Percentiles rank a stretch among this genome's conserved stretches.
Evolutionary conservation across 139 green algal species (phyloP).

Genomic region (Tetradesmus lagerheimii): DNA sequence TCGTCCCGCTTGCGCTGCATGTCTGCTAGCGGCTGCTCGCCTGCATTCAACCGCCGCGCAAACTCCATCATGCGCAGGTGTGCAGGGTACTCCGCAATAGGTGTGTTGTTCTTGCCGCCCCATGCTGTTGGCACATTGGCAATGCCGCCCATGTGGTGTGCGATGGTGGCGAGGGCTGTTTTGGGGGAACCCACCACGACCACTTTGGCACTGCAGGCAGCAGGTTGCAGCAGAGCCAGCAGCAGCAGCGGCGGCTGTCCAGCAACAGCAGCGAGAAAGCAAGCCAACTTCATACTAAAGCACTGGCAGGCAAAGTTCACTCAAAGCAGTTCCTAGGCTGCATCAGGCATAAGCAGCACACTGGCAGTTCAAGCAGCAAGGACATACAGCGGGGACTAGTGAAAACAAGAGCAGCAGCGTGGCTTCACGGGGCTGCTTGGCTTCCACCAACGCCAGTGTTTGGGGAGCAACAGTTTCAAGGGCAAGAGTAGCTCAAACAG

Average conservation of each 20-base stretch:
- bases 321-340: no score
- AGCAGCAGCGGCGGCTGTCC: not conserved
- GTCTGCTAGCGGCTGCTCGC: conserved; percentile 20
- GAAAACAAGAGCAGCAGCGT: no score
- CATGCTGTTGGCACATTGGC: conserved; percentile 21
- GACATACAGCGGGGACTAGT: no score
- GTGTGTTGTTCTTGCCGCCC: conserved; percentile 10
- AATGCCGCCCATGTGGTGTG: conserved; percentile 26
- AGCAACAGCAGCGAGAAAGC: not conserved
- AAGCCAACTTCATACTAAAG: no score
- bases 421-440: no score
- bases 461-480: no score
- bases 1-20: not conserved
- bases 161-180: not conserved
- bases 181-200: conserved; percentile 30
- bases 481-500: no score
- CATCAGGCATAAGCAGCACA: no score
- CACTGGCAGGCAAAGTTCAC: no score
- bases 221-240: no score
- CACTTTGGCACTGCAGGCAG: conserved; percentile 27
- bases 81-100: not conserved
- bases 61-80: conserved; percentile 36
- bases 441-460: no score
- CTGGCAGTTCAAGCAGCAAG: no score
- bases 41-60: conserved; percentile 32